Evolutionary conservation across 352 stramenopile species (phyloP), one percentile per base, ranked within the genome.

Genomic region (Pythium aphanidermatum): DNA sequence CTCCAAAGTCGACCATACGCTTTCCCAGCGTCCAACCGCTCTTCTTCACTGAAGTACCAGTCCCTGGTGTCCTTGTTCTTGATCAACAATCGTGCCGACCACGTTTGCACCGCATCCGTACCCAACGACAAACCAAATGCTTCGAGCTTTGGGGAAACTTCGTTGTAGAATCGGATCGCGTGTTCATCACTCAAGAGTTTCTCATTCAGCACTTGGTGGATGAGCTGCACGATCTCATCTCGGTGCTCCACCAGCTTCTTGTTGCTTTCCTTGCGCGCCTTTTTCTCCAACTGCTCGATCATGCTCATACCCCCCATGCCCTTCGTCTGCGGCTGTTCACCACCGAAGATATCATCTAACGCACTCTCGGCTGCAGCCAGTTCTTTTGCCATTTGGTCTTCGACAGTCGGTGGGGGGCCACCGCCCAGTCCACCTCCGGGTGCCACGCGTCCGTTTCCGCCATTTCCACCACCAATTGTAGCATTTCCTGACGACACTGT

Each of bases 1-100:
- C 61, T 79, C 83, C 83, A 92, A 3, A 92, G 55, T 0, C 74
- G 78, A 12, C 60, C 65, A 45, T 94, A 94, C 3, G 83, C 78
- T 25, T 81, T 77, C 30, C 75, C 78, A 14, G 83, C 80, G 46
- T 90, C 73, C 20, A 91, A 46, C 5, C 83, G 72, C 51, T 94
- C 77, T 39, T 87, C 62, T 34, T 94, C 80, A 6, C 58, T 73
- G 26, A 84, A 94, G 33, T 91, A 92, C 80, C 80, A 92, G 38
- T 92, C 78, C 10, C 78, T 65, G 2, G 83, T 90, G 10, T 94
- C 80, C 55, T 92, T 92, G 57, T 91, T 91, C 55, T 92, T 94
- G 53, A 94, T 92, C 8, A 92, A 56, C 30, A 94, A 76, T 55
- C 79, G 62, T 11, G 77, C 80, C 4, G 83, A 94, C 83, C 82